Percentiles rank a stretch among this genome's conserved stretches.
Conservation (phyloP, 2,329 filamentous ascomycete genomes). For the Colletotrichum higginsianum region DNA sequence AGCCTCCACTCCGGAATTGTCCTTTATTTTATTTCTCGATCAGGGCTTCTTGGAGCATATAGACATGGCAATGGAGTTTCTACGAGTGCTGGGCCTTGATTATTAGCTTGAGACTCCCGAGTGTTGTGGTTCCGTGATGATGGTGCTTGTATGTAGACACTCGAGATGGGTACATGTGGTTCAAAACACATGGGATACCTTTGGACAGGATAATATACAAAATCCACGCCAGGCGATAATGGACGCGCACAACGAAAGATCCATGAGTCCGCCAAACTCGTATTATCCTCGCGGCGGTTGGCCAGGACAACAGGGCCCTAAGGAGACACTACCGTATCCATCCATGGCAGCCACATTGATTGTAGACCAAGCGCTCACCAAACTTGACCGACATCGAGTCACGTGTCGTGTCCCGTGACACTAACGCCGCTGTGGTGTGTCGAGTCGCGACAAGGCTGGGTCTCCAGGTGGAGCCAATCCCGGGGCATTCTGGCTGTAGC, state of each 20-base stretch:
- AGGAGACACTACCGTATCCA: not conserved
- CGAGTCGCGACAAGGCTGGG: slow-evolving; percentile 35
- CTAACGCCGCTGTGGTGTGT: not conserved
- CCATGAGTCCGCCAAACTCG: too few species aligned
- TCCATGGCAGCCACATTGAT: not conserved
- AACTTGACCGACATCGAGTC: not conserved
- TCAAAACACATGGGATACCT: not conserved
- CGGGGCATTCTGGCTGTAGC: slow-evolving; percentile 9
- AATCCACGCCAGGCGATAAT: not conserved
- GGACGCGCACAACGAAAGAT: too few species aligned
- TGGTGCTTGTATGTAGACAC: not conserved
- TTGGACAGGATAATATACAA: not conserved
- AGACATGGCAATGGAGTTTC: slow-evolving; percentile 38
- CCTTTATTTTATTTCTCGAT: not conserved
- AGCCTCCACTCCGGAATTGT: slow-evolving; percentile 26
- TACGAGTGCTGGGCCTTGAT: slow-evolving; percentile 3
- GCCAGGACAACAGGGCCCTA: not conserved
- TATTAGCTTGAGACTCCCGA: too few species aligned
- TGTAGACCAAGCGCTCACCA: slow-evolving; percentile 1
- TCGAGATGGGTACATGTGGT: not conserved
- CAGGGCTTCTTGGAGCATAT: slow-evolving; percentile 24
- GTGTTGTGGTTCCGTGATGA: not conserved
- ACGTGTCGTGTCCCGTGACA: slow-evolving; percentile 1
- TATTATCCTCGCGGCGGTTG: not conserved
- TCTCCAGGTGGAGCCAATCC: slow-evolving; percentile 26